Percentiles rank a stretch among this genome's conserved stretches.
Evolutionary conservation across 2,329 filamentous ascomycete genomes (phyloP).

Genomic region (Calonectria henricotiae): DNA sequence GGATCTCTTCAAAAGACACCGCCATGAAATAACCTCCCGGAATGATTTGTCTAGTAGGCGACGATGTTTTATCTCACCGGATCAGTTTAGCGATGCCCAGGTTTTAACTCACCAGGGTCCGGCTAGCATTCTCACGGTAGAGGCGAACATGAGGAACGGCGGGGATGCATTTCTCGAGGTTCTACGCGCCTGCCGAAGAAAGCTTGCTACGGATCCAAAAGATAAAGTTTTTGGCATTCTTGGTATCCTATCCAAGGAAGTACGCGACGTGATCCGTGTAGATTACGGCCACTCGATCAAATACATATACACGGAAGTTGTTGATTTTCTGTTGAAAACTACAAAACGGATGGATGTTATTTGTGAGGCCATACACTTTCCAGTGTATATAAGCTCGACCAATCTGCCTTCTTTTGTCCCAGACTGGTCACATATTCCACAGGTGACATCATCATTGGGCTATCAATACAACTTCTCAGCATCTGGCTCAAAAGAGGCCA

Average conservation of each 20-base stretch:
- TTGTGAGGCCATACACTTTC: neutral
- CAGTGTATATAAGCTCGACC: neutral
- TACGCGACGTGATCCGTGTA: neutral
- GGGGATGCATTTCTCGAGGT: neutral
- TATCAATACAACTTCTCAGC: neutral
- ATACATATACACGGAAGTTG: neutral
- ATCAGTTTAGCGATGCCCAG: neutral
- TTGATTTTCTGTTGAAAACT: neutral
- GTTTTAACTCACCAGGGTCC: neutral
- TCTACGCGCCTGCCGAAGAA: neutral
- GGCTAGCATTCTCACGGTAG: neutral
- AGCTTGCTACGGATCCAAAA: neutral
- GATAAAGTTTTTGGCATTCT: neutral
- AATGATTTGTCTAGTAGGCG: too few relatives aligned
- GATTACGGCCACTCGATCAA: neutral
- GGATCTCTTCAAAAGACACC: neutral
- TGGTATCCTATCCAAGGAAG: neutral
- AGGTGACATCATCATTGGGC: neutral
- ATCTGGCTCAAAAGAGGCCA: neutral
- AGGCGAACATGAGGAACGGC: too few relatives aligned
- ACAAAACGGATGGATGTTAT: neutral
- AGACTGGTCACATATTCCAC: constrained; percentile 7
- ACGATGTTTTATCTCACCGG: neutral
- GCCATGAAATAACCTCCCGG: neutral
- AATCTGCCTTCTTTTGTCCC: neutral